Conservation (phyloP, 257 asterid genomes). For the Datura wrightii region DNA sequence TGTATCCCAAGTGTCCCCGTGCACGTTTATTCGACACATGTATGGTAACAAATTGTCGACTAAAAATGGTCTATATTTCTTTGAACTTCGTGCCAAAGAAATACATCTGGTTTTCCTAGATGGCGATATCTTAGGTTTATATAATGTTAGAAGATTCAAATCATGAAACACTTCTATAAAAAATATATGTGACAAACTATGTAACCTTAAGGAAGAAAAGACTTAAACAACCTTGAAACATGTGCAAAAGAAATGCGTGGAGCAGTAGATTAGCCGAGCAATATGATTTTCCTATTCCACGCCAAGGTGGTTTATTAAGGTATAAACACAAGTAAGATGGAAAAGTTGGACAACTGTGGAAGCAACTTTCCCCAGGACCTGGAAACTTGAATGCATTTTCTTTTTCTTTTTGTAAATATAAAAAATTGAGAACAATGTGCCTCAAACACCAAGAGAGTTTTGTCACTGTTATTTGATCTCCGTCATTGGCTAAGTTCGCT, state of each 20-base stretch:
- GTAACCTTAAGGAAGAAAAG: constrained; percentile 5
- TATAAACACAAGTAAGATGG: not conserved
- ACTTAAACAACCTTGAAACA: constrained; percentile 8
- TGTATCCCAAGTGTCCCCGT: not conserved
- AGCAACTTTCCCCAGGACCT: not conserved
- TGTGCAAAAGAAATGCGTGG: constrained; percentile 18
- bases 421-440: not conserved
- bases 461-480: not conserved
- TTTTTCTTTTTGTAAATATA: not conserved
- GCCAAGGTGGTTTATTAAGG: constrained; percentile 11
- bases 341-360: constrained; percentile 2
- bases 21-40: not conserved
- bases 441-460: not conserved
- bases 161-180: not conserved
- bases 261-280: not conserved
- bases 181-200: not conserved
- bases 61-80: constrained; percentile 12
- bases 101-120: not conserved
- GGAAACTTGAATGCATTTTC: not conserved
- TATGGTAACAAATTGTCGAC: not conserved
- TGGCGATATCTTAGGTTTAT: not conserved
- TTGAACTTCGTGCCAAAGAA: not conserved
- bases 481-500: constrained; percentile 16
- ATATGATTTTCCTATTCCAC: constrained; percentile 20
- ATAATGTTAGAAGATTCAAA: not conserved